Percentiles rank a stretch among this genome's conserved stretches.
phyloP scores from a whole-genome alignment of 106 monocot genomes.

The Dendrobium catenatum region DNA sequence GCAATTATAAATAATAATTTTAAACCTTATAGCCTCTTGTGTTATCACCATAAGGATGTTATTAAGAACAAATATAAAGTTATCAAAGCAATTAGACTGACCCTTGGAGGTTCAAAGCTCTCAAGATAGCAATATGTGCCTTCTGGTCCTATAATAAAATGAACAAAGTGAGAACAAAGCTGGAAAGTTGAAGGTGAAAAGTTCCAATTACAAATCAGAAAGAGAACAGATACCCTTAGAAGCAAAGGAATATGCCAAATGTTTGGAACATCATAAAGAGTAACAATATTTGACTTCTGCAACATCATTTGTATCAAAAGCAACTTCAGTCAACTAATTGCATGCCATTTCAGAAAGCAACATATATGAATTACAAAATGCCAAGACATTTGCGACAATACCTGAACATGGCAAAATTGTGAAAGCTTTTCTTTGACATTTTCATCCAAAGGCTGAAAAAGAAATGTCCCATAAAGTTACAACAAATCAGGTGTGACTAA shows the following conservation, averaged over 20 bases:
- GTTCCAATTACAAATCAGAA: neutral
- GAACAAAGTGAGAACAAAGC: neutral
- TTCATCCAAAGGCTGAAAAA: slow-evolving; percentile 46
- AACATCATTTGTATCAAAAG: slow-evolving; percentile 10
- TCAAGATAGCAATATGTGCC: slow-evolving; percentile 82
- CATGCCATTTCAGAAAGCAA: neutral
- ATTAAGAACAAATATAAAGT: neutral
- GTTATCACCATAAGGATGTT: neutral
- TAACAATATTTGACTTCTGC: slow-evolving; percentile 68
- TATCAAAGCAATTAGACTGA: slow-evolving; percentile 24
- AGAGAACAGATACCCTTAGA: slow-evolving; percentile 52
- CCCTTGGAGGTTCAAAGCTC: slow-evolving; percentile 52
- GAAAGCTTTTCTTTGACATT: slow-evolving; percentile 71
- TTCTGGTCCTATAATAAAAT: slow-evolving; percentile 58
- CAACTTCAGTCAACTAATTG: slow-evolving; percentile 2
- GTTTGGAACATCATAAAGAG: slow-evolving; percentile 88
- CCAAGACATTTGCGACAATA: slow-evolving; percentile 11
- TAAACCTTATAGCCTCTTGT: neutral
- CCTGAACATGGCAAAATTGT: slow-evolving; percentile 69
- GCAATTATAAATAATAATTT: neutral
- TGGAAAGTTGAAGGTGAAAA: neutral
- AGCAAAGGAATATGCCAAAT: slow-evolving; percentile 92
- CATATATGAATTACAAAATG: neutral
- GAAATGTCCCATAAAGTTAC: neutral
- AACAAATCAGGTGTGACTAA: neutral